Evolutionary conservation across 805 yeast genomes (phyloP).

Genomic region (Saccharomycopsis sp.): DNA sequence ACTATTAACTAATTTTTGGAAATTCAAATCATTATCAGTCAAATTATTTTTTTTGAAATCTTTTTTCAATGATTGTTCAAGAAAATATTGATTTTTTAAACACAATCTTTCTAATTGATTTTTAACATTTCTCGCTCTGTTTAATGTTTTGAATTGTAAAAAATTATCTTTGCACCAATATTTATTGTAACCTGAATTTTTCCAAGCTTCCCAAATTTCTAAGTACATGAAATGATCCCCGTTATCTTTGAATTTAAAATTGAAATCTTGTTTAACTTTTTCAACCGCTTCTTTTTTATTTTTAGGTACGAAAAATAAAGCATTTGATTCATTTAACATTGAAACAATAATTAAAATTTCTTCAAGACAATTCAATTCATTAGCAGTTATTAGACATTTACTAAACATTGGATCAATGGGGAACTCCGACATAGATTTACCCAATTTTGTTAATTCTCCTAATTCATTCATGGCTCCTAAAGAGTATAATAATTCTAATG

Average conservation of each 20-base stretch:
- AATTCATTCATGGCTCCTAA: constrained; percentile 75
- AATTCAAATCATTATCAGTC: constrained; percentile 15
- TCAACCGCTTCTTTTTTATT: constrained; percentile 60
- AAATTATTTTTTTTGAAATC: constrained; percentile 24
- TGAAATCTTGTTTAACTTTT: constrained; percentile 46
- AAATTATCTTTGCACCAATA: constrained; percentile 84
- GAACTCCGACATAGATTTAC: constrained; percentile 80
- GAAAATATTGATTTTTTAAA: constrained; percentile 32
- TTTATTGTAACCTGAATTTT: constrained; percentile 48
- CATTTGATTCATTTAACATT: constrained; percentile 72
- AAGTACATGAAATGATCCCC: constrained; percentile 79
- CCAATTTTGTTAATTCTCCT: constrained; percentile 70
- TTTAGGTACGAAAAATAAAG: constrained; percentile 61
- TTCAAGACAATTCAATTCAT: constrained; percentile 38
- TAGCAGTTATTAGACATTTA: constrained; percentile 48
- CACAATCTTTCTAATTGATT: constrained; percentile 59
- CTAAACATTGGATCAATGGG: constrained; percentile 90
- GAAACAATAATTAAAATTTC: constrained; percentile 69
- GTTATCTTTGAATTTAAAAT: constrained; percentile 28
- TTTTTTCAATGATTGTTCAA: constrained; percentile 26
- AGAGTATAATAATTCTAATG: constrained; percentile 74
- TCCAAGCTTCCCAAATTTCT: constrained; percentile 73
- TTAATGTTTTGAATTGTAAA: constrained; percentile 64
- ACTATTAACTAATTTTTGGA: constrained; percentile 21
- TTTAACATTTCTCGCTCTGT: constrained; percentile 58